Conservation (phyloP, 1,284 basidiomycete species). For the Moesziomyces antarcticus region DNA sequence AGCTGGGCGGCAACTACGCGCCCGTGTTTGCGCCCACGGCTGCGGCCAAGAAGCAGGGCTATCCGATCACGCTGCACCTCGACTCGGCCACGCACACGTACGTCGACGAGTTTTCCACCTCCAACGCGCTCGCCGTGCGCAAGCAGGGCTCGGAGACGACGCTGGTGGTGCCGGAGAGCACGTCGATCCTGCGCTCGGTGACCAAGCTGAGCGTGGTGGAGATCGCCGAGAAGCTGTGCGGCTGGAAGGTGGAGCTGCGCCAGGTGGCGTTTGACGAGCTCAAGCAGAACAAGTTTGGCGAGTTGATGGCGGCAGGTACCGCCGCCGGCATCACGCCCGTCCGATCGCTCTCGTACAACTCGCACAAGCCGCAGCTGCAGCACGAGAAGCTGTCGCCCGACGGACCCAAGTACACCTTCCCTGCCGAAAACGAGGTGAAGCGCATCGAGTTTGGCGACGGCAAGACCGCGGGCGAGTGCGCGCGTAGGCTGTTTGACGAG, state of each 20-base stretch:
- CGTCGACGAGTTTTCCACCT: slow-evolving; percentile 68
- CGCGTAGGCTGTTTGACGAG: slow-evolving; percentile 45
- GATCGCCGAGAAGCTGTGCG: slow-evolving; percentile 63
- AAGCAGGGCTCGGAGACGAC: slow-evolving; percentile 33
- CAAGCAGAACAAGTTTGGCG: slow-evolving; percentile 49
- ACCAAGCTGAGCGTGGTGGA: slow-evolving; percentile 57
- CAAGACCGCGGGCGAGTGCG: slow-evolving; percentile 61
- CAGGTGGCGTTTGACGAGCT: slow-evolving; percentile 63
- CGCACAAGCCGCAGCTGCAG: slow-evolving; percentile 40
- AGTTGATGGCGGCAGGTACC: slow-evolving; percentile 65
- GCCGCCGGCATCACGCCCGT: slow-evolving; percentile 68
- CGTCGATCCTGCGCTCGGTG: slow-evolving; percentile 51
- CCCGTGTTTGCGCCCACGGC: slow-evolving; percentile 63
- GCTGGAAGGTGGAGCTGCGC: slow-evolving; percentile 66
- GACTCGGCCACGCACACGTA: slow-evolving; percentile 60
- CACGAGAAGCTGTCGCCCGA: slow-evolving; percentile 40
- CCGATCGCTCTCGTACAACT: slow-evolving; percentile 66
- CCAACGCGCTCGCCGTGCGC: slow-evolving; percentile 65
- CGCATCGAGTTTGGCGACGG: slow-evolving; percentile 67
- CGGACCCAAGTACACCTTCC: slow-evolving; percentile 47
- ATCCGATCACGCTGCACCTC: slow-evolving; percentile 67
- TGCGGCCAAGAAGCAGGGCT: slow-evolving; percentile 66
- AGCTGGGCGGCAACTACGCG: slow-evolving; percentile 68
- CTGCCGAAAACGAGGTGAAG: slow-evolving; percentile 48
- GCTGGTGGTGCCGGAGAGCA: slow-evolving; percentile 53